phyloP scores from a whole-genome alignment of 2,329 filamentous ascomycete species.

The Dactylellina cionopaga region DNA sequence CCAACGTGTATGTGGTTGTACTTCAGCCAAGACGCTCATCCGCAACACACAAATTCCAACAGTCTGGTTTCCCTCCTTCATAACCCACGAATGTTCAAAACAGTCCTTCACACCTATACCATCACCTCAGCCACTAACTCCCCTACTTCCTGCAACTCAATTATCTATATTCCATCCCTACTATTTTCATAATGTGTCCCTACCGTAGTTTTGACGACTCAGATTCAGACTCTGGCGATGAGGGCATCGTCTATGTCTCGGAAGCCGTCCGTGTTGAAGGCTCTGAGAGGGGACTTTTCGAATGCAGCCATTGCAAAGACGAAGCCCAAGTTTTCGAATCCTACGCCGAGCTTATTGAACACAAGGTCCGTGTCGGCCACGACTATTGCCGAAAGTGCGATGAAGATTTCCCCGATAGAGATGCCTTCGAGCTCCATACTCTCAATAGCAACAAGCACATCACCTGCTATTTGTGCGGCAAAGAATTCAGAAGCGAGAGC shows the following conservation, averaged over 20 bases:
- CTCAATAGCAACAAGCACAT: conserved; percentile 54
- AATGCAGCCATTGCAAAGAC: conserved; percentile 22
- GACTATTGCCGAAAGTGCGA: conserved; percentile 54
- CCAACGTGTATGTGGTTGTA: too few relatives aligned
- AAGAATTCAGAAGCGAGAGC: conserved; percentile 53
- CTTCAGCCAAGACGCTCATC: too few relatives aligned
- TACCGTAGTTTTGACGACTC: conserved; percentile 41
- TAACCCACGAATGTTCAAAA: not conserved
- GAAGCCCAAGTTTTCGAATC: conserved; percentile 16
- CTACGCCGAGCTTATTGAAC: conserved; percentile 40
- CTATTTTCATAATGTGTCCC: not conserved
- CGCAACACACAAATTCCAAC: conserved; percentile 38
- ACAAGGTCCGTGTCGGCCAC: conserved; percentile 49
- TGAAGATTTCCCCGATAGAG: conserved; percentile 47
- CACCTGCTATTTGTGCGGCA: conserved; percentile 53
- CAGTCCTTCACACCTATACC: not conserved
- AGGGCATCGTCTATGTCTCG: conserved; percentile 6
- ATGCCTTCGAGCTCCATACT: conserved; percentile 47
- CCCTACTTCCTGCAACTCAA: too few relatives aligned
- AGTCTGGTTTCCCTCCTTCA: not conserved
- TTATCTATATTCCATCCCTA: not conserved
- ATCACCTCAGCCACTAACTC: not conserved
- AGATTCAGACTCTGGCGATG: conserved; percentile 51
- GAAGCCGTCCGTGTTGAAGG: not conserved
- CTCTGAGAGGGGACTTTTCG: not conserved